These are phyloP conservation scores for Fusarium odoratissimum DNA, from an alignment of 2,329 filamentous ascomycete genomes.

Conservation along the genomic window DNA sequence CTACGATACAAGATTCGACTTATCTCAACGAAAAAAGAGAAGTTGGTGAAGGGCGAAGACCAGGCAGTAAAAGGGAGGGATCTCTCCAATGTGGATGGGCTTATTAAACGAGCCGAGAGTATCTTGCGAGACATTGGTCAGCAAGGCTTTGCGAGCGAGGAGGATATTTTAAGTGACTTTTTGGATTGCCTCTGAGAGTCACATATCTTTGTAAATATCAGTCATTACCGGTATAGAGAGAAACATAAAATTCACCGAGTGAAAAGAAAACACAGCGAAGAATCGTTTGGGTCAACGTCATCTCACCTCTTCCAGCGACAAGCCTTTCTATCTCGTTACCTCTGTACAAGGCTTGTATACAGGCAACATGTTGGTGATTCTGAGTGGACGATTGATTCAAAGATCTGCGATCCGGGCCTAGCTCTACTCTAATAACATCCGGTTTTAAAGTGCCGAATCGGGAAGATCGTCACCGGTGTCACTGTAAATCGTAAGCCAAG, in stretches of 20 bases:
- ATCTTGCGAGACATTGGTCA: background rate
- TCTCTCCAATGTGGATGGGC: background rate
- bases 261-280: no score
- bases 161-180: background rate
- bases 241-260: fast-evolving
- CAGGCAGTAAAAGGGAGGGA: background rate
- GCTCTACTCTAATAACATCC: background rate
- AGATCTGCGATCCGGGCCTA: background rate
- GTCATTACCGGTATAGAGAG: background rate
- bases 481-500: background rate
- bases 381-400: background rate
- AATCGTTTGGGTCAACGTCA: background rate
- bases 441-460: no score
- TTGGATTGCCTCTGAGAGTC: background rate
- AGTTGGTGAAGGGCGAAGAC: background rate
- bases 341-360: background rate
- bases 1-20: background rate
- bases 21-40: background rate
- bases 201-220: no score
- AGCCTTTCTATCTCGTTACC: background rate
- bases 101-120: background rate
- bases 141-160: background rate
- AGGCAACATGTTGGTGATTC: no score
- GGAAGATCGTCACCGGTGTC: background rate
- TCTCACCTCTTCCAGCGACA: background rate